Conservation (phyloP, 1,284 basidiomycete species). For the Pseudozyma flocculosa region DNA sequence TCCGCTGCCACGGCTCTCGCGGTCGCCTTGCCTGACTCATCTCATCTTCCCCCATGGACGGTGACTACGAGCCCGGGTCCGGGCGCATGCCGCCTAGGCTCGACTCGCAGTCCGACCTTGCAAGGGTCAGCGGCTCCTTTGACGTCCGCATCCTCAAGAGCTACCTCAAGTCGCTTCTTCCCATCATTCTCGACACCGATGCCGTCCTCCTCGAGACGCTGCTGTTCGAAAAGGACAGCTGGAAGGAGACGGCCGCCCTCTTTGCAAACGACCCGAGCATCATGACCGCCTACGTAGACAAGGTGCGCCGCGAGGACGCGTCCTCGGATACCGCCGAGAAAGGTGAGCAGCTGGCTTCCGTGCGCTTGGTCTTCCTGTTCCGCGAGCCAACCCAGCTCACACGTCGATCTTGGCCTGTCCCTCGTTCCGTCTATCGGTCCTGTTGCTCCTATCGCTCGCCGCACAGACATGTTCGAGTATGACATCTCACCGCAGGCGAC, state of each 20-base stretch:
- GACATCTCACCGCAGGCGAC: slow-evolving; percentile 71
- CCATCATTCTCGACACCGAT: slow-evolving; percentile 32
- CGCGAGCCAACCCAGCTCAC: background rate
- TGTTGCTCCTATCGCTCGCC: too few species aligned
- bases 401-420: too few species aligned
- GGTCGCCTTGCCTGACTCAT: too few species aligned
- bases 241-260: slow-evolving; percentile 29
- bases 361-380: background rate
- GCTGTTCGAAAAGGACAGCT: slow-evolving; percentile 30
- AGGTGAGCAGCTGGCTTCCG: background rate
- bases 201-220: slow-evolving; percentile 16
- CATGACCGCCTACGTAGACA: slow-evolving; percentile 44
- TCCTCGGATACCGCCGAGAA: slow-evolving; percentile 20
- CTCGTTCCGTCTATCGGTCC: too few species aligned
- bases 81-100: too few species aligned
- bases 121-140: slow-evolving; percentile 17
- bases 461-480: slow-evolving; percentile 60
- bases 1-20: too few species aligned
- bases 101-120: too few species aligned
- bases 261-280: slow-evolving; percentile 43
- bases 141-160: slow-evolving; percentile 19
- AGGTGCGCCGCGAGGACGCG: slow-evolving; percentile 32
- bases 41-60: too few species aligned
- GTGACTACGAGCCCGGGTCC: too few species aligned
- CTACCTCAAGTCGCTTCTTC: slow-evolving; percentile 35